Base-by-base conservation (phyloP, 2,329 filamentous ascomycete species). In the Aspergillus sp. region DNA sequence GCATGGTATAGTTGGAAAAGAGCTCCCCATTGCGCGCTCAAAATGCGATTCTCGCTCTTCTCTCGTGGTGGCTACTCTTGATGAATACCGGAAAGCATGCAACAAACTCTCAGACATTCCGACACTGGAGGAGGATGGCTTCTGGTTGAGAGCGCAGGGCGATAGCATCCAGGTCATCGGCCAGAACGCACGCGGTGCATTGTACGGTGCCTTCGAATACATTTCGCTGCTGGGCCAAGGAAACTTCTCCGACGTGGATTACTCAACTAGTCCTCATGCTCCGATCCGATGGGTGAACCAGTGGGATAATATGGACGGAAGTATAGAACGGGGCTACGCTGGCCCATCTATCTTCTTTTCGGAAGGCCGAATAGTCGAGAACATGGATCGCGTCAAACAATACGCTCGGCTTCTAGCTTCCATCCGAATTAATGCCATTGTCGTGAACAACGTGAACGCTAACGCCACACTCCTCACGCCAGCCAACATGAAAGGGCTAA, bases 371-470 rank as follows among this genome's bases (percentile, higher is more conserved):
- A 78, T 88, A 6, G 74, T 83, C n/a, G 75, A 83, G 3, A 83
- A 90, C 61, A 77, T 88, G 18, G 85, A 83, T 1, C 84, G 87
- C 0, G 85, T 83, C 0, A 75, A 79, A 5, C 78, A 88, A 63
- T 90, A 90, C 63, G 88, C 85, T 1, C 86, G 88, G 1, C 78
- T 91, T 3, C 75, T 90, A 14, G 83, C 88, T 2, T 90, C 88
- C 0, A 82, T 90, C 32, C 77, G 86, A 14, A 74, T 91, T 64
- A 91, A 91, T 63, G 88, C 81, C 0, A 79, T 89, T 10, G 75
- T 90, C 3, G 79, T 90, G 66, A 91, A 90, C 75, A 91, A 91
- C 59, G 88, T 90, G 67, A 91, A 91, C 65, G 87, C 88, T 4
- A 86, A 90, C 65, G 78, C 82, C 2, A 79, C 78, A 0, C 75